phyloP scores from a whole-genome alignment of 768 basidiomycete genomes.

The Dioszegia crocea region DNA sequence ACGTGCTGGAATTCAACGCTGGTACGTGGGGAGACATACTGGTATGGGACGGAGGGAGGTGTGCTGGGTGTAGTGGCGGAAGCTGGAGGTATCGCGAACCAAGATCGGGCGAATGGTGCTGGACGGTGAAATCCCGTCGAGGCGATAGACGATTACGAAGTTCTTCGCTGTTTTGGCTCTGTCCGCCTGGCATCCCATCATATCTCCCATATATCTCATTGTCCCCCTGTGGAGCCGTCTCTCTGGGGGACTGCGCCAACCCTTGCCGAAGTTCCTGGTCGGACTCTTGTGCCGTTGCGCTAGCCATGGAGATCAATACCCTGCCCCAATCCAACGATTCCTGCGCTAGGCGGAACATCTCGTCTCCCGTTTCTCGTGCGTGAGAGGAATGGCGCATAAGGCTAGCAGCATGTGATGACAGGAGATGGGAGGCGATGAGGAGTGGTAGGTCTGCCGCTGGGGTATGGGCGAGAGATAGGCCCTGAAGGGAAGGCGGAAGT shows the following conservation, averaged over 20 bases:
- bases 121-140: background rate
- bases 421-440: conserved; percentile 35
- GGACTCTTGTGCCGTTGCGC: background rate
- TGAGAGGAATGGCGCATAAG: conserved; percentile 22
- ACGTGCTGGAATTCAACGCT: background rate
- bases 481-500: background rate
- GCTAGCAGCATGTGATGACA: conserved; percentile 28
- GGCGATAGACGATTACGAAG: background rate
- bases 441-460: conserved; percentile 18
- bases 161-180: background rate
- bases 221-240: too few relatives aligned
- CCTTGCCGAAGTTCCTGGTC: too few relatives aligned
- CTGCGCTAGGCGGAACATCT: conserved; percentile 28
- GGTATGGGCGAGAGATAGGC: background rate
- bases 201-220: background rate
- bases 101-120: background rate
- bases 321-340: conserved; percentile 34
- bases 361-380: conserved; percentile 18
- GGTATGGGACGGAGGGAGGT: background rate
- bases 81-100: background rate
- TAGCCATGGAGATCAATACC: conserved; percentile 26
- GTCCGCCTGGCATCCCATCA: background rate
- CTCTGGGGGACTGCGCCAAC: too few relatives aligned
- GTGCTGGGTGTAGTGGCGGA: background rate
- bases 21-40: too few relatives aligned